phyloP scores from a whole-genome alignment of 495 filamentous ascomycete genomes.

The Glarea lozoyensis region DNA sequence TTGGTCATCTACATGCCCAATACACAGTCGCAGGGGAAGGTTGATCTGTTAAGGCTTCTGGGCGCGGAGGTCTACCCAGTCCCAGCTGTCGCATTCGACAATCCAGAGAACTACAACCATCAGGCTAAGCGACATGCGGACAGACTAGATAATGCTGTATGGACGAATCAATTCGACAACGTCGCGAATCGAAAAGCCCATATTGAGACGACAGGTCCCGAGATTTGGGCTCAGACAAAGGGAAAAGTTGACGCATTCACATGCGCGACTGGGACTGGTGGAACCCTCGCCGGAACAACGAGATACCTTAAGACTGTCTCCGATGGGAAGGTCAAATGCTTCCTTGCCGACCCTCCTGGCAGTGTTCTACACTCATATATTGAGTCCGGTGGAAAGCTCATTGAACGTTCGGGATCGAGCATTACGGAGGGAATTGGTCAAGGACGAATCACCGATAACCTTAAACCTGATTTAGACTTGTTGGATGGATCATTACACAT shows the following conservation, averaged over 20 bases:
- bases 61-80: conserved; percentile 99
- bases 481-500: conserved; percentile 83
- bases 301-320: conserved; percentile 79
- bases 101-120: conserved; percentile 96
- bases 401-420: conserved; percentile 72
- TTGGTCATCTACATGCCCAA: conserved; percentile 99
- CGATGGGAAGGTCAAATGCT: conserved; percentile 76
- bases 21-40: conserved; percentile 96
- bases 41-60: conserved; percentile 82
- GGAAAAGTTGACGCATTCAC: conserved; percentile 91
- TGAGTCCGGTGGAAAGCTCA: conserved; percentile 69
- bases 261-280: conserved; percentile 87
- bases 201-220: conserved; percentile 92
- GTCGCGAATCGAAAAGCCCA: conserved; percentile 87
- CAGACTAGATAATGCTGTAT: conserved; percentile 78
- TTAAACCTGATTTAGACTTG: conserved; percentile 73
- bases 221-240: conserved; percentile 90
- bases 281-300: conserved; percentile 84
- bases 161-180: conserved; percentile 99
- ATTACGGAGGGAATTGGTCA: conserved; percentile 99
- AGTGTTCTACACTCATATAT: conserved; percentile 90
- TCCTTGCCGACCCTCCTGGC: conserved; percentile 89
- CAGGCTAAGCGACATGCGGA: conserved; percentile 87
- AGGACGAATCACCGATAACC: conserved; percentile 91
- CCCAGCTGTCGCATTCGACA: conserved; percentile 90